Conservation (phyloP, 2,329 filamentous ascomycete species). For the Aspergillus novofumigatus region DNA sequence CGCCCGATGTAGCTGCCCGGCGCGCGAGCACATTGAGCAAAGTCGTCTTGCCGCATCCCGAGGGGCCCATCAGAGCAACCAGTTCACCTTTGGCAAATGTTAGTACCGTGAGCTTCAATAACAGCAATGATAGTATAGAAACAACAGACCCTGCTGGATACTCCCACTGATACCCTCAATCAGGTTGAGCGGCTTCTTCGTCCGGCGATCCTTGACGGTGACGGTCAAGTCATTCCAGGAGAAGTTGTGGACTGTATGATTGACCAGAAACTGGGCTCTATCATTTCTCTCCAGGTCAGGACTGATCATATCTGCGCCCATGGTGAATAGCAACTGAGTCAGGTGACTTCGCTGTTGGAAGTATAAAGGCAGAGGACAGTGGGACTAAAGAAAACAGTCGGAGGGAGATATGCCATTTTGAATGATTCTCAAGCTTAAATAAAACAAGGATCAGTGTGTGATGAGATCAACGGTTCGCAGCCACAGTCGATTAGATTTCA, state of each 20-base stretch:
- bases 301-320: neutral
- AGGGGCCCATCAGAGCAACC: conserved; percentile 77
- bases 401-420: neutral
- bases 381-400: neutral
- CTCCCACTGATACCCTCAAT: conserved; percentile 61
- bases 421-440: neutral
- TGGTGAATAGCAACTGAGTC: neutral
- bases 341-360: neutral
- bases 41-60: conserved; percentile 73
- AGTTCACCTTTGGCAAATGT: conserved; percentile 55
- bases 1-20: conserved; percentile 51
- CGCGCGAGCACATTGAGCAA: conserved; percentile 75
- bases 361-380: neutral
- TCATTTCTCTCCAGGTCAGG: conserved; percentile 30
- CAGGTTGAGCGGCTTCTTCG: conserved; percentile 60
- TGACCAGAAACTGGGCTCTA: conserved; percentile 38
- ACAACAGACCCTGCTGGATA: conserved; percentile 54
- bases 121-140: neutral
- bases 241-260: conserved; percentile 61
- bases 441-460: neutral
- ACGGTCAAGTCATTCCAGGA: conserved; percentile 66
- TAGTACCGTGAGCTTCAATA: neutral
- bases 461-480: neutral
- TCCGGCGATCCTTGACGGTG: conserved; percentile 66
- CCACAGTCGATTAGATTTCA: neutral